Conservation (phyloP, 805 yeast genomes). For the Vanderwaltozyma tropicalis region DNA sequence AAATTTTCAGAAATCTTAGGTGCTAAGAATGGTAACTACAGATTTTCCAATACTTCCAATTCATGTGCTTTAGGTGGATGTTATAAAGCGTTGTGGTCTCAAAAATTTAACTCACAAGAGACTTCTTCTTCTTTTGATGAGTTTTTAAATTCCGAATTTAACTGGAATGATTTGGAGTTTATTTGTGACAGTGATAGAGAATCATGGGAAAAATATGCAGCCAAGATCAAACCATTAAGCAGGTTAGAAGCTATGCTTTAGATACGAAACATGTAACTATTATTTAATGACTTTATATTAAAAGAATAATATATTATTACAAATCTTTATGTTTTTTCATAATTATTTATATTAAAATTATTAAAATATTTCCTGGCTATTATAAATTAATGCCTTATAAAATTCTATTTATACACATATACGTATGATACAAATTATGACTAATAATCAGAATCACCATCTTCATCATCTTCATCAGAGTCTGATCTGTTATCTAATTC, state of each 20-base stretch:
- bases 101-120: constrained; percentile 24
- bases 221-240: constrained; percentile 26
- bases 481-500: constrained; percentile 82
- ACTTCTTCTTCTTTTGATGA: constrained; percentile 30
- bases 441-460: constrained; percentile 27
- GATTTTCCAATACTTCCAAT: constrained; percentile 63
- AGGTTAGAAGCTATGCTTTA: constrained; percentile 16
- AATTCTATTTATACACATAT: too few species aligned
- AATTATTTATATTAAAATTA: too few species aligned
- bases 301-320: too few species aligned
- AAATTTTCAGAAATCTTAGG: constrained; percentile 67
- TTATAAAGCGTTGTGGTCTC: constrained; percentile 72
- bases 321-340: too few species aligned
- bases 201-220: constrained; percentile 24
- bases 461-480: constrained; percentile 62
- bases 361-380: too few species aligned
- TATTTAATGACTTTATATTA: neutral
- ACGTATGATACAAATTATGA: neutral
- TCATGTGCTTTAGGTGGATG: constrained; percentile 94
- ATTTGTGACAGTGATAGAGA: constrained; percentile 15
- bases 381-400: too few species aligned
- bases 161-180: constrained; percentile 33
- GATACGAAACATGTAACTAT: neutral
- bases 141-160: constrained; percentile 38
- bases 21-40: constrained; percentile 46